Evolutionary conservation across 768 basidiomycete species (phyloP).

Genomic region (Pisolithus marmoratus): DNA sequence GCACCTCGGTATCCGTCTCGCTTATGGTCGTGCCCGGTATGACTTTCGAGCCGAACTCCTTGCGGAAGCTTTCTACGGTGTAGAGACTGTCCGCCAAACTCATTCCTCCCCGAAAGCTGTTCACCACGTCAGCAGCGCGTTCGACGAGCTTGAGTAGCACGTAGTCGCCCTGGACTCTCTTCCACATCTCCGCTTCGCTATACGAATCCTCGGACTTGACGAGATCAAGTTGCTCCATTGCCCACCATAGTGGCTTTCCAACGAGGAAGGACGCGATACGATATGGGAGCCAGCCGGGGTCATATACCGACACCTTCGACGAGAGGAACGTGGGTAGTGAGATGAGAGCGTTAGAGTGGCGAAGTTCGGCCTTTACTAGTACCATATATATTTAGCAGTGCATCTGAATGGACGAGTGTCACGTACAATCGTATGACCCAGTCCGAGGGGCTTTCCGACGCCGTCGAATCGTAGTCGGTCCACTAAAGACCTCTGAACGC

Average conservation of each 20-base stretch:
- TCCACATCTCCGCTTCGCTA: constrained; percentile 43
- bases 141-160: constrained; percentile 64
- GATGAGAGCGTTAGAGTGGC: constrained; percentile 39
- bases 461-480: constrained; percentile 61
- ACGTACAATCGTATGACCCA: constrained; percentile 73
- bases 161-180: constrained; percentile 64
- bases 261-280: constrained; percentile 68
- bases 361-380: constrained; percentile 69
- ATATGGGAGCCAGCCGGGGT: constrained; percentile 61
- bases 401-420: neutral
- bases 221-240: constrained; percentile 70
- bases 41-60: constrained; percentile 43
- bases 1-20: constrained; percentile 58
- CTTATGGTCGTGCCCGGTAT: constrained; percentile 44
- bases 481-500: constrained; percentile 46
- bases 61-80: constrained; percentile 53
- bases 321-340: constrained; percentile 50
- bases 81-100: constrained; percentile 57
- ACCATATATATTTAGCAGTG: constrained; percentile 24
- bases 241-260: constrained; percentile 83
- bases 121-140: constrained; percentile 54
- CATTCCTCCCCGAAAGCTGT: constrained; percentile 37
- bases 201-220: constrained; percentile 55
- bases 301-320: constrained; percentile 56
- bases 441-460: constrained; percentile 69